A percentile compares a stretch with the other conserved stretches of the same genome.
phyloP scores from a whole-genome alignment of 2,329 filamentous ascomycete genomes.

The Cladophialophora yegresii region DNA sequence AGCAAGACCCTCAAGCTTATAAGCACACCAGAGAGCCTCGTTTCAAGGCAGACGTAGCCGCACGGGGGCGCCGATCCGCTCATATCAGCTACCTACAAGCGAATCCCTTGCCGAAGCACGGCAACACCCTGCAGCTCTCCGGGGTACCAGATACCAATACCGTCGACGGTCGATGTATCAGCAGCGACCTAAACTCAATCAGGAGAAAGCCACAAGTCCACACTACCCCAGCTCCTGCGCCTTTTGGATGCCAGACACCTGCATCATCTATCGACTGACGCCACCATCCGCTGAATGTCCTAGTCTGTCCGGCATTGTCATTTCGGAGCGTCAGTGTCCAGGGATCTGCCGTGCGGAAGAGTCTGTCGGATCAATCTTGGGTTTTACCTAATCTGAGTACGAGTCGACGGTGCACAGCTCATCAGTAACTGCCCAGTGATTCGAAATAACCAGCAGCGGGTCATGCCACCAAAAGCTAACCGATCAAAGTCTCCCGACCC shows the following conservation, averaged over 20 bases:
- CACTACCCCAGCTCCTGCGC: constrained; percentile 14
- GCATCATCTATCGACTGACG: constrained; percentile 6
- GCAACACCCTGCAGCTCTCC: constrained; percentile 17
- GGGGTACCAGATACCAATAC: constrained; percentile 22
- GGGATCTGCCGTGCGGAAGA: constrained; percentile 8
- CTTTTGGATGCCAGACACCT: constrained; percentile 7
- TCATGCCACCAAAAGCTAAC: constrained; percentile 30
- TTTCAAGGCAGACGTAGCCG: constrained; percentile 5
- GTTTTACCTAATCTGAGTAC: constrained; percentile 27
- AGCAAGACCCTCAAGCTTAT: constrained; percentile 17
- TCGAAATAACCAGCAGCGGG: constrained; percentile 12
- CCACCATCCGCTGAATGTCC: background rate
- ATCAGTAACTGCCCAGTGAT: background rate
- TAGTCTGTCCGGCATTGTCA: background rate
- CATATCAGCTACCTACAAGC: constrained; percentile 13
- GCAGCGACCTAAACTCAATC: constrained; percentile 29
- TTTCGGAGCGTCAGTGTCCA: constrained; percentile 2
- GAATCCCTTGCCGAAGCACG: constrained; percentile 16
- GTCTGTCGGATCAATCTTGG: constrained; percentile 17
- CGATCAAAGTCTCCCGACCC: constrained; percentile 28
- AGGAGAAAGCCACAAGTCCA: constrained; percentile 29
- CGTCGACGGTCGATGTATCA: constrained; percentile 25
- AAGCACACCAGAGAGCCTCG: constrained; percentile 17
- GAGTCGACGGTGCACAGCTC: background rate
- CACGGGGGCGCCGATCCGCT: constrained; percentile 5